phyloP scores from a whole-genome alignment of 2,329 filamentous ascomycete genomes.

The Claviceps humidiphila region DNA sequence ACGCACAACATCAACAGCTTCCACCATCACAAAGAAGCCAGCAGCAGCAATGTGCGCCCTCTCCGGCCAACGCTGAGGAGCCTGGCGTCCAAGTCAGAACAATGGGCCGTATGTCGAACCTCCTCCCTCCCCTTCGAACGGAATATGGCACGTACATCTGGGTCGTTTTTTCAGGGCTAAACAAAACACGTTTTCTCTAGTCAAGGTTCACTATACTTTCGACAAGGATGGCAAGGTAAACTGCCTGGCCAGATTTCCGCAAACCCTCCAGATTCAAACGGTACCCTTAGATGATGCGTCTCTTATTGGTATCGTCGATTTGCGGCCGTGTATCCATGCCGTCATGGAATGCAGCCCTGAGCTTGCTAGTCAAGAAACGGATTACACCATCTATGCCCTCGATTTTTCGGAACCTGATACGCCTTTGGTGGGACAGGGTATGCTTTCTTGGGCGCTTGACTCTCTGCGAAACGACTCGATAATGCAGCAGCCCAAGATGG shows the following conservation, averaged over 20 bases:
- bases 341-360: constrained; percentile 73
- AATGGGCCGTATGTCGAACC: constrained; percentile 51
- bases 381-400: constrained; percentile 95
- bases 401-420: constrained; percentile 93
- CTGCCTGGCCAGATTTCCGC: constrained; percentile 75
- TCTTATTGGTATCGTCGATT: constrained; percentile 75
- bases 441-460: constrained; percentile 73
- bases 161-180: constrained; percentile 8
- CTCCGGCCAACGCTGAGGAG: constrained; percentile 23
- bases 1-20: constrained; percentile 4
- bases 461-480: constrained; percentile 22
- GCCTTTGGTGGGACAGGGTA: constrained; percentile 86
- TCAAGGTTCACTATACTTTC: constrained; percentile 96
- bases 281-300: constrained; percentile 66
- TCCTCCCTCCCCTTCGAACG: constrained; percentile 21
- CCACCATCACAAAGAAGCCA: constrained; percentile 1
- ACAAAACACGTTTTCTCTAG: constrained; percentile 30
- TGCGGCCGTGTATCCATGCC: constrained; percentile 76
- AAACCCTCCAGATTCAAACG: constrained; percentile 67
- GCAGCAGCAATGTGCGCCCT: constrained; percentile 15
- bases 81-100: constrained; percentile 43
- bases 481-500: constrained; percentile 52
- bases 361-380: constrained; percentile 52
- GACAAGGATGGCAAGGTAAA: constrained; percentile 79
- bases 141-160: constrained; percentile 5